Percentiles rank a stretch among this genome's conserved stretches.
Conservation (phyloP, 805 yeast genomes). For the Nakazawaea ambrosiae region DNA sequence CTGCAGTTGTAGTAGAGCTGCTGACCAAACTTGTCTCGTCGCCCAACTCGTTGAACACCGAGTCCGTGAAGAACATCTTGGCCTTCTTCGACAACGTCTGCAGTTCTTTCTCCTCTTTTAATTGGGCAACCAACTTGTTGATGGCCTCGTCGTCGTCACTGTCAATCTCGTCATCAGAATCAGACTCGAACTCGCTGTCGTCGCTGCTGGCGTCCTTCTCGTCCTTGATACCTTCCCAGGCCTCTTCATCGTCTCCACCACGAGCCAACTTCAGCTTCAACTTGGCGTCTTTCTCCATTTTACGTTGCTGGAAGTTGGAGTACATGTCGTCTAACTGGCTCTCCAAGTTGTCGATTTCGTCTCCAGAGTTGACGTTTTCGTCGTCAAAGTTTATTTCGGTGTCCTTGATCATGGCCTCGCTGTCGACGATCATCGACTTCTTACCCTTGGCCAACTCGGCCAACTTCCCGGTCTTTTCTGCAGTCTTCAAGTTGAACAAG, state of each 20-base stretch:
- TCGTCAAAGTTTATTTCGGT: constrained; percentile 44
- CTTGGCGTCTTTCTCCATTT: constrained; percentile 63
- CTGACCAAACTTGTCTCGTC: constrained; percentile 24
- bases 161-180: constrained; percentile 33
- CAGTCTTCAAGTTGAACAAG: constrained; percentile 75
- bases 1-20: neutral
- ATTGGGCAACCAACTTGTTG: constrained; percentile 47
- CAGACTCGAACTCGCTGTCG: constrained; percentile 37
- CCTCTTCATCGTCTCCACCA: constrained; percentile 70
- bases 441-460: constrained; percentile 72
- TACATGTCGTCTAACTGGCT: constrained; percentile 82
- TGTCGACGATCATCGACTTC: constrained; percentile 51
- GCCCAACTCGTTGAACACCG: constrained; percentile 41
- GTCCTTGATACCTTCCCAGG: constrained; percentile 68
- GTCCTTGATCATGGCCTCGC: constrained; percentile 46
- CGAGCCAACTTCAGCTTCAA: constrained; percentile 63
- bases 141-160: constrained; percentile 72
- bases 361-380: constrained; percentile 32
- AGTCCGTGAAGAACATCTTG: constrained; percentile 37
- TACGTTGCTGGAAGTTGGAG: constrained; percentile 55
- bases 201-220: constrained; percentile 30
- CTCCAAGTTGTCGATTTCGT: constrained; percentile 65
- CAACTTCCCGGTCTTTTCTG: constrained; percentile 80
- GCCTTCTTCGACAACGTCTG: constrained; percentile 42
- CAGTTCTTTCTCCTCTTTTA: constrained; percentile 30